A percentile compares a stretch with the other conserved stretches of the same genome.
These are phyloP conservation scores for Poa pratensis DNA, from an alignment of 176 grass and related monocot species.

Conservation along the genomic window DNA sequence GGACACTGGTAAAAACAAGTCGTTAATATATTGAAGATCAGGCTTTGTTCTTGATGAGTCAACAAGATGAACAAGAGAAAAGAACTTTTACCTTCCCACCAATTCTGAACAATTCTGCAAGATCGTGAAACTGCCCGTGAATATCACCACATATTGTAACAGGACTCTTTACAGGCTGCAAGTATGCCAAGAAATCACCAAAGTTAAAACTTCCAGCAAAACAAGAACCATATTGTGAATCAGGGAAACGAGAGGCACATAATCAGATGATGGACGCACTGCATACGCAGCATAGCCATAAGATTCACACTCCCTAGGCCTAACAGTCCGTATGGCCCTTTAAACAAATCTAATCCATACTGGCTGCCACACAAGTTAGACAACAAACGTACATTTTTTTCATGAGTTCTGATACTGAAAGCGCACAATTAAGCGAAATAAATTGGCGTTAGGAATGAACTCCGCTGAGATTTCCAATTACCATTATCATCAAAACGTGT, in stretches of 20 bases:
- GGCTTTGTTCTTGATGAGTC: not conserved
- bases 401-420: not conserved
- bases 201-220: conserved; percentile 27
- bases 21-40: conserved; percentile 28
- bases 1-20: conserved; percentile 69
- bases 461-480: not conserved
- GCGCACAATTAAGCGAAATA: too few species aligned
- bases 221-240: conserved; percentile 20
- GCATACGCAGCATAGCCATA: not conserved
- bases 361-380: not conserved
- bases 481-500: not conserved
- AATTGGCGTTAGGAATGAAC: not conserved
- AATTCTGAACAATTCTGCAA: conserved; percentile 94
- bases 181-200: conserved; percentile 22
- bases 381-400: not conserved
- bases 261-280: not conserved
- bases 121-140: conserved; percentile 99
- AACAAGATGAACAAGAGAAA: conserved; percentile 23
- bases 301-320: too few species aligned
- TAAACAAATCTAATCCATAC: not conserved
- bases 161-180: conserved; percentile 95
- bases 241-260: not conserved
- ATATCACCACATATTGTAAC: conserved; percentile 99
- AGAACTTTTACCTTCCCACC: conserved; percentile 74
- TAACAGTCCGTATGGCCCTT: not conserved